These are phyloP conservation scores for Strigomonas culicis DNA, from an alignment of 208 protist species.

Conservation along the genomic window DNA sequence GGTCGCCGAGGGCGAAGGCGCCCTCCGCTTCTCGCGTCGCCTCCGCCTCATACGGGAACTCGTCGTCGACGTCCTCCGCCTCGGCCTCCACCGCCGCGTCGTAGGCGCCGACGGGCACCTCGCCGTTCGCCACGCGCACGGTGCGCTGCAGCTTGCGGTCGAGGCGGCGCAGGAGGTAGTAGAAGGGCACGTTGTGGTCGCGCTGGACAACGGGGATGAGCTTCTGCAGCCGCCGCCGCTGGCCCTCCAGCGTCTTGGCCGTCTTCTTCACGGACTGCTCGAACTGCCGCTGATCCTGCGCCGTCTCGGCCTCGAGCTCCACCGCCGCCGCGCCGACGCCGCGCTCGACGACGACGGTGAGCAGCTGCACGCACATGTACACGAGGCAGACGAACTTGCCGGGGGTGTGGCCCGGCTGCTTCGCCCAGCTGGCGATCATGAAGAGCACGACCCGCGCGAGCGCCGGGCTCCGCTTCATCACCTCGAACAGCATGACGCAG, in stretches of 20 bases:
- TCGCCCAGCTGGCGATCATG: constrained; percentile 84
- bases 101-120: constrained; percentile 26
- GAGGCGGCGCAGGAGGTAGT: constrained; percentile 55
- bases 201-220: constrained; percentile 42
- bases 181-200: constrained; percentile 65
- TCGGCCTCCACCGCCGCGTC: constrained; percentile 17
- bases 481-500: constrained; percentile 84
- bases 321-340: constrained; percentile 38
- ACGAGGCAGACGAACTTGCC: constrained; percentile 81
- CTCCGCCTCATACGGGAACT: neutral
- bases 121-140: constrained; percentile 45
- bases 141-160: constrained; percentile 42
- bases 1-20: constrained; percentile 35
- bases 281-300: constrained; percentile 66
- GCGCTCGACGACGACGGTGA: constrained; percentile 60
- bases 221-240: constrained; percentile 57
- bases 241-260: constrained; percentile 39
- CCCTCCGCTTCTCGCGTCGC: neutral
- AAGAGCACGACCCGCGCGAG: constrained; percentile 79
- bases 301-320: constrained; percentile 70
- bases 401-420: constrained; percentile 56
- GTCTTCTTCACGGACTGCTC: constrained; percentile 62
- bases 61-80: constrained; percentile 14
- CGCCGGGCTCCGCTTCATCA: constrained; percentile 83
- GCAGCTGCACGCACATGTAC: constrained; percentile 82